A percentile compares a stretch with the other conserved stretches of the same genome.
Conservation (phyloP, 257 asterid genomes). For the Solanum habrochaites region DNA sequence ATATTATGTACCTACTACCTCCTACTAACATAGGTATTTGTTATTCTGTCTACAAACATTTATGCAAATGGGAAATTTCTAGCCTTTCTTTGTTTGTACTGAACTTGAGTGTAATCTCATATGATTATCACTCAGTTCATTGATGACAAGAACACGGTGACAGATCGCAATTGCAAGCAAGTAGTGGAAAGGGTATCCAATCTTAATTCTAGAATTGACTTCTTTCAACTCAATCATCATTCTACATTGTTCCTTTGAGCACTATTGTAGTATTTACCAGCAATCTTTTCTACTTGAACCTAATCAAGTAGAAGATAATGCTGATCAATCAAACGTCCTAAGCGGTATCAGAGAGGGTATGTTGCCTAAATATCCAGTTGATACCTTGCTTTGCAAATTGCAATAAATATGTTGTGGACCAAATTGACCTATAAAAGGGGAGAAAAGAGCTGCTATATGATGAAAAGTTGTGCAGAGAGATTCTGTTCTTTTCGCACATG, state of each 20-base stretch:
- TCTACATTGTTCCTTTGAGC: neutral
- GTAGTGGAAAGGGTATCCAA: neutral
- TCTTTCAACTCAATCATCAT: neutral
- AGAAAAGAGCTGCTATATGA: neutral
- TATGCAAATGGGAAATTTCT: neutral
- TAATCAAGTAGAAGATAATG: neutral
- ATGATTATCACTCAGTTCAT: neutral
- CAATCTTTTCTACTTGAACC: neutral
- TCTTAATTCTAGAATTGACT: neutral
- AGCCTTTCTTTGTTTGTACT: neutral
- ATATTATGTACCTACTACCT: neutral
- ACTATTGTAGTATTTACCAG: neutral
- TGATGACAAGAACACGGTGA: neutral
- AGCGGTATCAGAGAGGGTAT: neutral
- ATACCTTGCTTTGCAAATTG: neutral
- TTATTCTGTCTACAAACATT: neutral
- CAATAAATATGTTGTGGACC: neutral
- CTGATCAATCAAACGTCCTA: neutral
- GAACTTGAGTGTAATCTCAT: neutral
- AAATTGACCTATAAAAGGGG: neutral
- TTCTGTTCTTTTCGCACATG: slow-evolving; percentile 2
- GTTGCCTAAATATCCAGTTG: neutral
- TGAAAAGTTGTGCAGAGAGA: neutral
- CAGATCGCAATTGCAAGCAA: neutral
- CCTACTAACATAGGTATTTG: neutral